Evolutionary conservation across 1,284 basidiomycete species (phyloP).

Genomic region (Cutaneotrichosporon sp.): DNA sequence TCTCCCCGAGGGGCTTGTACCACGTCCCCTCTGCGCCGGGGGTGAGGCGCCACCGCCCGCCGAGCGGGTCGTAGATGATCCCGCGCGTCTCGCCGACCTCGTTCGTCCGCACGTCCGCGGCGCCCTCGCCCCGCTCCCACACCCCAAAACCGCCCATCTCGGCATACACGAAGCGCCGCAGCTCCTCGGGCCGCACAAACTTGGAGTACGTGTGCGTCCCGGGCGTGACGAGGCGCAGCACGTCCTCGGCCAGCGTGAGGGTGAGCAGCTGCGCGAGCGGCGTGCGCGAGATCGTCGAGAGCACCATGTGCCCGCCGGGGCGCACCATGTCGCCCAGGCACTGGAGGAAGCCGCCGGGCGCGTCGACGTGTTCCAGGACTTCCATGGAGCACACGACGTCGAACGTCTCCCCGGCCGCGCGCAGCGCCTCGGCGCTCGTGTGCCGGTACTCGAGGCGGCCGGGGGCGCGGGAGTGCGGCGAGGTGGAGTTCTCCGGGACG

Average conservation of each 20-base stretch:
- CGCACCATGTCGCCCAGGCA: conserved; percentile 78
- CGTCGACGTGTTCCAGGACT: conserved; percentile 95
- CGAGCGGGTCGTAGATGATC: conserved; percentile 77
- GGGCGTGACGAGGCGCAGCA: conserved; percentile 76
- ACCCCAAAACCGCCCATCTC: conserved; percentile 57
- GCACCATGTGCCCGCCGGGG: conserved; percentile 93
- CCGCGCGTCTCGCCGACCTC: conserved; percentile 79
- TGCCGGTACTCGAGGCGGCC: conserved; percentile 67
- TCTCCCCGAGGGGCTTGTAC: conserved; percentile 42
- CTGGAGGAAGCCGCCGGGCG: conserved; percentile 79
- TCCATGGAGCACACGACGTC: conserved; percentile 98
- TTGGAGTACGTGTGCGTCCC: conserved; percentile 94
- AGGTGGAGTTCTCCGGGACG: conserved; percentile 89
- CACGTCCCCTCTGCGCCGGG: conserved; percentile 66
- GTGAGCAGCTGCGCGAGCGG: conserved; percentile 86
- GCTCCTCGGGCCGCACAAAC: conserved; percentile 84
- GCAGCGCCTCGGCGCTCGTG: conserved; percentile 71
- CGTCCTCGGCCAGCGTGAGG: conserved; percentile 84
- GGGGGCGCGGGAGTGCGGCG: conserved; percentile 43
- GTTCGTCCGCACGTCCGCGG: conserved; percentile 57
- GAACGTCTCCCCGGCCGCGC: conserved; percentile 63
- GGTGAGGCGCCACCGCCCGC: conserved; percentile 68
- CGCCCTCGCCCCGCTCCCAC: conserved; percentile 49
- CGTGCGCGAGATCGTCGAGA: conserved; percentile 96
- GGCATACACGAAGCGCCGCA: conserved; percentile 77